phyloP scores from a whole-genome alignment of 768 basidiomycete species.

The Lactifluus echinatus region DNA sequence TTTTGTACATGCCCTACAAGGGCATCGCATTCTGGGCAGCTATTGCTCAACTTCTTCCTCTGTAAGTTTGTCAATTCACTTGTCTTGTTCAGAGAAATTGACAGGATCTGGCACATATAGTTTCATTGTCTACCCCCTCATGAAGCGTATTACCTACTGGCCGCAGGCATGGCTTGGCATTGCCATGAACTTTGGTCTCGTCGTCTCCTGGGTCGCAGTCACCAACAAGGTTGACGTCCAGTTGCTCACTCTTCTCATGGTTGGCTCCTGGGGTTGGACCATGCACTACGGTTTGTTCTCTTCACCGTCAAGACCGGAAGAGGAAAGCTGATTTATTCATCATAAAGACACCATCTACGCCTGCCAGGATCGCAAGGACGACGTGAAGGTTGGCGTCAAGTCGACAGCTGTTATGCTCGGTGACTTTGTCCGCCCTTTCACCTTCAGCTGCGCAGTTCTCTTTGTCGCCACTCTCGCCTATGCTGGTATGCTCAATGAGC shows the following conservation, averaged over 20 bases:
- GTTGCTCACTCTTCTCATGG: slow-evolving; percentile 16
- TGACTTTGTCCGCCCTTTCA: slow-evolving; percentile 48
- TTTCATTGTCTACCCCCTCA: slow-evolving; percentile 38
- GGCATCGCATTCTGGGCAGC: slow-evolving; percentile 17
- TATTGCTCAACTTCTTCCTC: slow-evolving; percentile 19
- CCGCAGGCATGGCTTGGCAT: slow-evolving; percentile 53
- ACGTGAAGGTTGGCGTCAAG: slow-evolving; percentile 59
- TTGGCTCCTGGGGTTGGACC: slow-evolving; percentile 29
- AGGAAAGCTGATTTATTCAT: not conserved
- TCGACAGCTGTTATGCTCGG: slow-evolving; percentile 72
- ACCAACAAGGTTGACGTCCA: slow-evolving; percentile 27
- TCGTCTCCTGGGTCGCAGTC: slow-evolving; percentile 42
- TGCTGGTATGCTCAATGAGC: slow-evolving; percentile 40
- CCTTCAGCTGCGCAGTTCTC: slow-evolving; percentile 40
- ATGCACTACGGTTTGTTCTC: slow-evolving; percentile 32
- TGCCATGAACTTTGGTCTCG: slow-evolving; percentile 42
- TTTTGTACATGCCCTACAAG: slow-evolving; percentile 15
- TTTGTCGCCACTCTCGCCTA: slow-evolving; percentile 47
- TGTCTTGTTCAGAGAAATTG: not conserved
- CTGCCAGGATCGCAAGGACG: slow-evolving; percentile 69
- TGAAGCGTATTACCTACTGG: slow-evolving; percentile 52
- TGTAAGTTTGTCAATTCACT: slow-evolving; percentile 4
- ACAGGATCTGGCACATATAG: slow-evolving; percentile 18
- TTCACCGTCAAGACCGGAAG: not conserved
- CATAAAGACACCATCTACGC: slow-evolving; percentile 65